phyloP scores from a whole-genome alignment of 805 yeast species.

The Yarrowia bubula region DNA sequence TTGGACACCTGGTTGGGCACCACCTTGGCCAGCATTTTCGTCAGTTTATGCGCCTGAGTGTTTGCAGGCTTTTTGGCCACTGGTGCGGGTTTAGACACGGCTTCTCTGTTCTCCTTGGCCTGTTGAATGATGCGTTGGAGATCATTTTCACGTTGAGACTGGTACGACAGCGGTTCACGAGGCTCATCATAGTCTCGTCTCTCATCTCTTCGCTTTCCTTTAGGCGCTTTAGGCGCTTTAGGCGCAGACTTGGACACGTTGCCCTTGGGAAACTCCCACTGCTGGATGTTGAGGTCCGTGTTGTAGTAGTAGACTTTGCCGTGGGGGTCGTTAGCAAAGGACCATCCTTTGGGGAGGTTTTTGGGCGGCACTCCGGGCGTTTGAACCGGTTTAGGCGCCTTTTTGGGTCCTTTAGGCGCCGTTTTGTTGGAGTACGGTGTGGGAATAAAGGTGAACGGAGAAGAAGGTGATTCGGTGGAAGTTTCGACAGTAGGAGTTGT shows the following conservation, averaged over 20 bases:
- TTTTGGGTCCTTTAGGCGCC: constrained; percentile 32
- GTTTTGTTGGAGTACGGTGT: constrained; percentile 4
- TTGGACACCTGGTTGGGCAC: constrained; percentile 77
- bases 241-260: neutral
- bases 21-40: constrained; percentile 59
- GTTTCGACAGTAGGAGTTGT: neutral
- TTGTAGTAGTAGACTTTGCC: constrained; percentile 21
- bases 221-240: constrained; percentile 36
- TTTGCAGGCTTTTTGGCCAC: constrained; percentile 10
- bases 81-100: neutral
- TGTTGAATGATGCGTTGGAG: constrained; percentile 44
- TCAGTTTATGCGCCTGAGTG: constrained; percentile 31
- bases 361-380: neutral
- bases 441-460: constrained; percentile 32
- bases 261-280: constrained; percentile 28
- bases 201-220: constrained; percentile 34
- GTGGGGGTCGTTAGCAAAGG: neutral
- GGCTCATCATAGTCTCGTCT: constrained; percentile 30
- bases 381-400: neutral
- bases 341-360: constrained; percentile 6
- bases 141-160: constrained; percentile 32
- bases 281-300: neutral
- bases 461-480: neutral
- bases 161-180: constrained; percentile 28
- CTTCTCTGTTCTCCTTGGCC: constrained; percentile 31